A percentile compares a stretch with the other conserved stretches of the same genome.
Evolutionary conservation across 257 asterid genomes (phyloP).

Genomic region (Fraxinus cuspidata): DNA sequence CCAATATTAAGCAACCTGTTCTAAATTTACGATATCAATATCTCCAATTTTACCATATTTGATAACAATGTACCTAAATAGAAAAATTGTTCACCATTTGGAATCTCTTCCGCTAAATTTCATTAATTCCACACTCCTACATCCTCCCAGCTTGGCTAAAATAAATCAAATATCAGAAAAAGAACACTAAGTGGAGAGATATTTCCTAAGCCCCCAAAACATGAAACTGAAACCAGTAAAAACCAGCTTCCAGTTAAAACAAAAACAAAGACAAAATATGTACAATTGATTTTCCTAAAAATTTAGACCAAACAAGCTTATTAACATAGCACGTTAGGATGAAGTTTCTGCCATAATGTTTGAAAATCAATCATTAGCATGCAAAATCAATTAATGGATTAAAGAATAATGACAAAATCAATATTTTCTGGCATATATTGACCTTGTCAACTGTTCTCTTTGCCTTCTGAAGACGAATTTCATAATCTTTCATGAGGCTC

Average conservation of each 20-base stretch:
- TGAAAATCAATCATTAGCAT: not conserved
- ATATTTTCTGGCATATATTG: slow-evolving; percentile 16
- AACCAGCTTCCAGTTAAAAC: not conserved
- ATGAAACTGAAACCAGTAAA: not conserved
- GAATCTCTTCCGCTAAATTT: not conserved
- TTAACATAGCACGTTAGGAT: not conserved
- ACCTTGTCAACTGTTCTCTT: slow-evolving; percentile 51
- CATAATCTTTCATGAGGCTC: slow-evolving; percentile 49
- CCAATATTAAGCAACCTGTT: slow-evolving; percentile 7
- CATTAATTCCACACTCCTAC: not conserved
- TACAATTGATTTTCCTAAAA: not conserved
- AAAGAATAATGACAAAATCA: not conserved
- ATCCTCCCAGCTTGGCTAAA: not conserved
- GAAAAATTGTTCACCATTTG: slow-evolving; percentile 8
- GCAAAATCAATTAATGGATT: not conserved
- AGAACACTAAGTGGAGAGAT: not conserved
- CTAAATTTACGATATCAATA: slow-evolving; percentile 6
- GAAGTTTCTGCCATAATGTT: not conserved
- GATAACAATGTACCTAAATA: slow-evolving; percentile 1
- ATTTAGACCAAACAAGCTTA: not conserved
- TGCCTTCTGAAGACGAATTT: slow-evolving; percentile 45
- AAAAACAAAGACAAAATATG: not conserved
- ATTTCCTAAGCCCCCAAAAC: slow-evolving; percentile 4
- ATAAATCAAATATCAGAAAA: not conserved
- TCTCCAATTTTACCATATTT: slow-evolving; percentile 9